Conservation (phyloP, 1,284 basidiomycete genomes). For the Ustilago xerochloae region DNA sequence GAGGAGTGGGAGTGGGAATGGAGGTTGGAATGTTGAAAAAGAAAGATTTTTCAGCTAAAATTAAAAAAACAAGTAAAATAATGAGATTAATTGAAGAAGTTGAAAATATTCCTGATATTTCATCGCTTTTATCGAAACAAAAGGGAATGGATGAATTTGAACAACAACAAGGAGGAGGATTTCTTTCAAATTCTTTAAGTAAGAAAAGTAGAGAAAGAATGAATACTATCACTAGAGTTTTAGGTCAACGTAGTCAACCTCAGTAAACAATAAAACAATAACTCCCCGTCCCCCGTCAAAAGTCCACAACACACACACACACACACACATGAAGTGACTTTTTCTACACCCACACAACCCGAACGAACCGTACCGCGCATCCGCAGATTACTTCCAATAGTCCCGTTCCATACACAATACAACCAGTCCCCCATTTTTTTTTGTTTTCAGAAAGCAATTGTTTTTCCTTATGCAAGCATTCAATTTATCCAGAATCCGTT, state of each 20-base stretch:
- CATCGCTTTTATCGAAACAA: conserved; percentile 5
- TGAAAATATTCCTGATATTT: conserved; percentile 26
- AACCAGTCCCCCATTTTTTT: no score
- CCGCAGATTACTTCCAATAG: no score
- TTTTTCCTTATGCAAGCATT: no score
- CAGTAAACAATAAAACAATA: no score
- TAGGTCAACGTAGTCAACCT: conserved; percentile 25
- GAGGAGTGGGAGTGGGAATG: not conserved
- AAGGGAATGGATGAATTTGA: not conserved
- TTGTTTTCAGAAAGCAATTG: no score
- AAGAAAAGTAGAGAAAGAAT: conserved; percentile 26
- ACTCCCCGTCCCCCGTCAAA: no score
- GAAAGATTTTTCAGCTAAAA: conserved; percentile 18
- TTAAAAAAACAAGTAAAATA: conserved; percentile 45
- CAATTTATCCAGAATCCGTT: no score
- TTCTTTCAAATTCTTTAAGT: conserved; percentile 23
- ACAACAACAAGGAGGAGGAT: not conserved
- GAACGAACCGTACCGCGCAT: no score
- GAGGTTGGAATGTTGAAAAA: conserved; percentile 15
- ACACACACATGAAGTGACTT: no score
- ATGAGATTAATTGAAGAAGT: conserved; percentile 45
- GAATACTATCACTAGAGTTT: conserved; percentile 36
- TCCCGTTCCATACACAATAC: no score
- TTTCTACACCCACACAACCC: no score
- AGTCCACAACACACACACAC: no score